phyloP scores from a whole-genome alignment of 2,329 filamentous ascomycete genomes.

The Neopestalotiopsis clavispora region DNA sequence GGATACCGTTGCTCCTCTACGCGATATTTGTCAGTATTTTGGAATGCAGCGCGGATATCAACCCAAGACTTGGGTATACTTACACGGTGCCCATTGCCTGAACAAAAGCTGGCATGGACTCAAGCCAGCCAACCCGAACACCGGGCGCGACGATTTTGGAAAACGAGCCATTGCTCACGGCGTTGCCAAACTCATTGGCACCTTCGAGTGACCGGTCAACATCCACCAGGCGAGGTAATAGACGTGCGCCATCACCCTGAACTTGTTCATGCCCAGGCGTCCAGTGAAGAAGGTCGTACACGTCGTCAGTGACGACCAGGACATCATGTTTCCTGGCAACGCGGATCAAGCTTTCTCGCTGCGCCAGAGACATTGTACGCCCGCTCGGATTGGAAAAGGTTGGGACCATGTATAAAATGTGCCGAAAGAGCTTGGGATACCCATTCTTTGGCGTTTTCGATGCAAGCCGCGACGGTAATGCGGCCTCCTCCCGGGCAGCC shows the following conservation, averaged over 20 bases:
- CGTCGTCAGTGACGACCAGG: background rate
- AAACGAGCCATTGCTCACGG: conserved; percentile 67
- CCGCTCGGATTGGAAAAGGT: conserved; percentile 74
- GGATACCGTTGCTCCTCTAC: conserved; percentile 54
- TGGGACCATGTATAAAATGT: conserved; percentile 71
- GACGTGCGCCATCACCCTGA: background rate
- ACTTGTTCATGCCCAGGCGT: background rate
- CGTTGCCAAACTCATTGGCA: conserved; percentile 66
- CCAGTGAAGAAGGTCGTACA: conserved; percentile 5
- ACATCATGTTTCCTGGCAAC: background rate
- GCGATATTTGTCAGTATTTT: background rate
- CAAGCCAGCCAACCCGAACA: conserved; percentile 62
- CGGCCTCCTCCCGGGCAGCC: conserved; percentile 47
- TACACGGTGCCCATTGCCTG: conserved; percentile 38
- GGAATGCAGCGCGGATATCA: background rate
- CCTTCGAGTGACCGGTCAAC: conserved; percentile 62
- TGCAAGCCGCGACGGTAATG: background rate
- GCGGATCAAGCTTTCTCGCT: background rate
- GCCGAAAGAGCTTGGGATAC: conserved; percentile 42
- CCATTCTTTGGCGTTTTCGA: conserved; percentile 33
- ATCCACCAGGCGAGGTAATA: conserved; percentile 61
- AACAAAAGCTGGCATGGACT: conserved; percentile 52
- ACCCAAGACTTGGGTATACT: background rate
- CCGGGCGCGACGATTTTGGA: conserved; percentile 68
- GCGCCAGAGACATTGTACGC: conserved; percentile 19